phyloP scores from a whole-genome alignment of 2,329 filamentous ascomycete species.

The Aspergillus nomiae region DNA sequence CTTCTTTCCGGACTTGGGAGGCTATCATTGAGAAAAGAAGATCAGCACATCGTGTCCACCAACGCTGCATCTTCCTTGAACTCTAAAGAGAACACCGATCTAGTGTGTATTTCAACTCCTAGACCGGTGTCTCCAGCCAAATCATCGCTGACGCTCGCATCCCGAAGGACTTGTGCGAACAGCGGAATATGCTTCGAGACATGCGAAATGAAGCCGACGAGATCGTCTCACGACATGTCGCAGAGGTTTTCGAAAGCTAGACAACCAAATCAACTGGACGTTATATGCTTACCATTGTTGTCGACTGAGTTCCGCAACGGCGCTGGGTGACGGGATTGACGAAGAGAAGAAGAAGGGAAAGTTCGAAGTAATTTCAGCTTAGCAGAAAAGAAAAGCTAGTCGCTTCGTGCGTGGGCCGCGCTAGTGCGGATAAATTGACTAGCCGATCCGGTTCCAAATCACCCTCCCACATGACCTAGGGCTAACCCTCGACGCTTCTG shows the following conservation, averaged over 20 bases:
- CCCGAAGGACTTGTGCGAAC: slow-evolving; percentile 33
- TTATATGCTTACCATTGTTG: slow-evolving; percentile 64
- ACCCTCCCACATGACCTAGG: slow-evolving; percentile 21
- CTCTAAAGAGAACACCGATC: slow-evolving; percentile 76
- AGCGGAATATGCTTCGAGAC: slow-evolving; percentile 41
- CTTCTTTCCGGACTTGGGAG: slow-evolving; percentile 98
- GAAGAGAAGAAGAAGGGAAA: slow-evolving; percentile 33
- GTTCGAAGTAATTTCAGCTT: slow-evolving; percentile 17
- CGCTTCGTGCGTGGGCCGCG: slow-evolving; percentile 35
- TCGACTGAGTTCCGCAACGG: slow-evolving; percentile 53
- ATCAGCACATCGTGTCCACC: slow-evolving; percentile 80
- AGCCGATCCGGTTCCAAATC: slow-evolving; percentile 10
- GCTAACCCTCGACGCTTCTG: slow-evolving; percentile 18
- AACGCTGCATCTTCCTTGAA: slow-evolving; percentile 76
- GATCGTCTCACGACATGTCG: slow-evolving; percentile 39
- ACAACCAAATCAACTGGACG: slow-evolving; percentile 41
- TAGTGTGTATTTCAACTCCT: slow-evolving; percentile 55
- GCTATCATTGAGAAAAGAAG: slow-evolving; percentile 99
- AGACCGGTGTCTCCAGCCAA: slow-evolving; percentile 56
- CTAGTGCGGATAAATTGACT: slow-evolving; percentile 28
- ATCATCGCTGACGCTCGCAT: slow-evolving; percentile 43
- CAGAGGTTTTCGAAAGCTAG: slow-evolving; percentile 42
- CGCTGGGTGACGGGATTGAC: slow-evolving; percentile 51
- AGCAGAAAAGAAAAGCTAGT: slow-evolving; percentile 24
- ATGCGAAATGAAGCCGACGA: slow-evolving; percentile 28